Evolutionary conservation across 1,139 yeast genomes (phyloP).

Genomic region (Sugiyamaella japonica): DNA sequence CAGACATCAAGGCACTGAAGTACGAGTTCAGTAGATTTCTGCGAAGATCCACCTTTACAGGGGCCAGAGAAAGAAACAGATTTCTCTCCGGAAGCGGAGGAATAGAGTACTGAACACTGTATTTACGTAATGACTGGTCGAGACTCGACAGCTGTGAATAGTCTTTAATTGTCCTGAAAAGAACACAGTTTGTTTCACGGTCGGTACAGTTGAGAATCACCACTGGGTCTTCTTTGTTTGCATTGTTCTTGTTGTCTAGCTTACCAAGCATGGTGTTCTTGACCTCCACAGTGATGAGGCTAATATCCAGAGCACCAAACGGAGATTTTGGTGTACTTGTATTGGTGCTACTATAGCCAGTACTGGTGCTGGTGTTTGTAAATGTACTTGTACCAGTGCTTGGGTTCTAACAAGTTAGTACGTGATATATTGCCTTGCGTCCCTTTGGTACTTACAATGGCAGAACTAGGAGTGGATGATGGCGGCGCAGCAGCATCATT

Average conservation of each 20-base stretch:
- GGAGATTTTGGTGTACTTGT: constrained; percentile 7
- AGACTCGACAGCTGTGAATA: constrained; percentile 55
- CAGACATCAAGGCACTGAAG: constrained; percentile 55
- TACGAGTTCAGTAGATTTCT: constrained; percentile 57
- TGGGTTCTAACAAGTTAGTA: constrained; percentile 2
- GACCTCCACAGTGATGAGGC: constrained; percentile 59
- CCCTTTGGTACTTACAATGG: not conserved
- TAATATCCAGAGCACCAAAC: constrained; percentile 38
- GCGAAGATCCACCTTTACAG: constrained; percentile 65
- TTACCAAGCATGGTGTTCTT: constrained; percentile 54
- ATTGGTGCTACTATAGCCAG: not conserved
- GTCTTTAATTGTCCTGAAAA: constrained; percentile 71
- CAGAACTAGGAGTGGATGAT: constrained; percentile 2
- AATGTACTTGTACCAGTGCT: not conserved
- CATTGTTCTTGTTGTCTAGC: constrained; percentile 34
- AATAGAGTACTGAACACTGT: constrained; percentile 47
- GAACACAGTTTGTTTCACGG: constrained; percentile 57
- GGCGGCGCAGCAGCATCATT: not conserved
- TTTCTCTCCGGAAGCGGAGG: constrained; percentile 65
- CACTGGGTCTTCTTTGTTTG: constrained; percentile 51
- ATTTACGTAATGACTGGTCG: constrained; percentile 56
- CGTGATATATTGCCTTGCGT: not conserved
- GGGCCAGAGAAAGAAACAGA: constrained; percentile 58
- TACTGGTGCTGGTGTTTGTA: not conserved
- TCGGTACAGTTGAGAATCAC: constrained; percentile 65